Conservation (phyloP, 1,139 yeast genomes). For the Kodamaea sp. region DNA sequence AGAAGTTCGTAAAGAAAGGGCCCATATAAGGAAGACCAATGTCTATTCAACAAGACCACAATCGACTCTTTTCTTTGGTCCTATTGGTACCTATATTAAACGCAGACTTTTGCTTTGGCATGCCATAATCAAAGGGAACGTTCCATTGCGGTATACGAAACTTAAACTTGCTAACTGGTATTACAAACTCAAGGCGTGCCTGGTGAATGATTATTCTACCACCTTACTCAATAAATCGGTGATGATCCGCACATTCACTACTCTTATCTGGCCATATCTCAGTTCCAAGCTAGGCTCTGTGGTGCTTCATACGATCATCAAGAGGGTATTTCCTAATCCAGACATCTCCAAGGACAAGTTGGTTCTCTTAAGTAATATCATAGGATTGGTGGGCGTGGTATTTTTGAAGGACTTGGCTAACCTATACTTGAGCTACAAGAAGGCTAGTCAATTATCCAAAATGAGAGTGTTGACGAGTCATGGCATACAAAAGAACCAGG, state of each 20-base stretch:
- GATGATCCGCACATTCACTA: conserved; percentile 32
- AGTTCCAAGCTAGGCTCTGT: conserved; percentile 36
- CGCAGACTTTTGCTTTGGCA: conserved; percentile 2
- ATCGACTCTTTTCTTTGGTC: not conserved
- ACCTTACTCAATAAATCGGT: conserved; percentile 26
- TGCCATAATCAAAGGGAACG: conserved; percentile 5
- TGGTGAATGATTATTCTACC: conserved; percentile 37
- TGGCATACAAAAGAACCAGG: not conserved
- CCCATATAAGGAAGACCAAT: not conserved
- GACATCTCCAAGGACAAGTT: conserved; percentile 39
- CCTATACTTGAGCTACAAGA: conserved; percentile 30
- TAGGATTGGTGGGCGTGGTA: conserved; percentile 43
- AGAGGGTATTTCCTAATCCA: conserved; percentile 7
- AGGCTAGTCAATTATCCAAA: conserved; percentile 20
- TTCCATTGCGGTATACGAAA: conserved; percentile 8
- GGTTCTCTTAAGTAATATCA: conserved; percentile 42
- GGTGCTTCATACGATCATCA: conserved; percentile 17
- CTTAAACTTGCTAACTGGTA: conserved; percentile 13
- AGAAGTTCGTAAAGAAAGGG: conserved; percentile 1
- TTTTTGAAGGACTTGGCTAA: conserved; percentile 40
- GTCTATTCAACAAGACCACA: not conserved
- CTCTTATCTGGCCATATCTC: conserved; percentile 43
- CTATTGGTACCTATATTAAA: conserved; percentile 1
- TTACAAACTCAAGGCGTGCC: conserved; percentile 33
- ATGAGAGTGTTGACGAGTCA: conserved; percentile 12